Conservation (phyloP, 2,329 filamentous ascomycete genomes). For the Colletotrichum paranaense region DNA sequence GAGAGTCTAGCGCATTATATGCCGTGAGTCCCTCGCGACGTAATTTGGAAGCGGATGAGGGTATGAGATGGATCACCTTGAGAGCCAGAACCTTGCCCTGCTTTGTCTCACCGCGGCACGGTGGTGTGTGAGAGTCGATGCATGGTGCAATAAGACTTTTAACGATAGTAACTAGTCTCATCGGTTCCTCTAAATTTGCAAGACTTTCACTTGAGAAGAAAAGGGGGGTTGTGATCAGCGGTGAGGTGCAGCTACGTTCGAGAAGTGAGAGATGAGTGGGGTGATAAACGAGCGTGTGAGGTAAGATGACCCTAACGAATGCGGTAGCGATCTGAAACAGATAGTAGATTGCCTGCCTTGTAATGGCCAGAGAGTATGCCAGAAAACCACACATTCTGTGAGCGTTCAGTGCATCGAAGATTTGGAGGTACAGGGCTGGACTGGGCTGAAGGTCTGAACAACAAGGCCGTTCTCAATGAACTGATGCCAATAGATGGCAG, state of each 20-base stretch:
- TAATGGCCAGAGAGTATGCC: no score
- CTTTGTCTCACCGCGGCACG: neutral
- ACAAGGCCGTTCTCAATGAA: neutral
- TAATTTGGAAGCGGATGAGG: neutral
- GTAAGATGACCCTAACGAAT: neutral
- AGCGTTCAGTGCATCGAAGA: no score
- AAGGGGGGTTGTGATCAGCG: slow-evolving; percentile 18
- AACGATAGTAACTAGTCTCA: neutral
- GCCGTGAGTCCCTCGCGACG: no score
- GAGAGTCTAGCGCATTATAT: neutral
- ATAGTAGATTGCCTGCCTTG: neutral
- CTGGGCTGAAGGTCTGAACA: neutral
- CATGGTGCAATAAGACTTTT: neutral
- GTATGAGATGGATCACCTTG: neutral
- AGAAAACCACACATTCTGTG: neutral
- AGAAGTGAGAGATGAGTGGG: neutral
- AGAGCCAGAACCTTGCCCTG: neutral
- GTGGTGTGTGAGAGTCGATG: neutral
- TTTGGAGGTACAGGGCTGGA: neutral
- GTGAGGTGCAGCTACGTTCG: slow-evolving; percentile 5
- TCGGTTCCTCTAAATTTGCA: neutral
- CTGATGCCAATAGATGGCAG: neutral
- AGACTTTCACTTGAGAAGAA: neutral
- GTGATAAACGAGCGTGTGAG: neutral
- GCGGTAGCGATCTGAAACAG: neutral